phyloP scores from a whole-genome alignment of 192 early-diverging fungal species.

The Backusella morwellensis region DNA sequence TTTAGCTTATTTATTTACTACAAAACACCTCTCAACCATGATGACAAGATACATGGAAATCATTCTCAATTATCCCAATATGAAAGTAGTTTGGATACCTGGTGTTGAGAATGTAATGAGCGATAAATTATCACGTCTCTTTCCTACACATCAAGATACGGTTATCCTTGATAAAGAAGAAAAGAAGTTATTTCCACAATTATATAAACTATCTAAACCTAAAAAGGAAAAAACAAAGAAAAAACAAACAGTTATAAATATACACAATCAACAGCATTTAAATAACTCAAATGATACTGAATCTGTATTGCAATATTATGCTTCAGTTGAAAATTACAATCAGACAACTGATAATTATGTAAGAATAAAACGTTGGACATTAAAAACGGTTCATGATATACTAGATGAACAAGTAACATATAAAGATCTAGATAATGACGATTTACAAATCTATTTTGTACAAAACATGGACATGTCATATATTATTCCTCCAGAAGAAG shows the following conservation, averaged over 20 bases:
- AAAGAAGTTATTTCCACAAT: background rate
- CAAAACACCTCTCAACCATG: background rate
- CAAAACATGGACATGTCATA: background rate
- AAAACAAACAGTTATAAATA: too few species aligned
- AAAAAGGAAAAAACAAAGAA: background rate
- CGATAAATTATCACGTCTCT: background rate
- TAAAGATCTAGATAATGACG: too few species aligned
- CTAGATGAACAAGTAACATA: too few species aligned
- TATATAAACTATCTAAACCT: background rate
- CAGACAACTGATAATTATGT: too few species aligned
- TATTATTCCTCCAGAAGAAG: background rate
- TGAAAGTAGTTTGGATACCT: background rate
- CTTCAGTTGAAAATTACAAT: too few species aligned
- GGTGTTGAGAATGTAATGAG: background rate
- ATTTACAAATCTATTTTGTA: background rate
- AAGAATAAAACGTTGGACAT: too few species aligned
- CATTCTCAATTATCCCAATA: background rate
- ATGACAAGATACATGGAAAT: background rate
- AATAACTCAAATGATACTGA: too few species aligned
- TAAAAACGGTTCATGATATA: too few species aligned
- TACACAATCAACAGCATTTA: too few species aligned
- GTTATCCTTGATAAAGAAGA: background rate
- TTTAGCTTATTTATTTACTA: background rate
- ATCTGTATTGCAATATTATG: too few species aligned
- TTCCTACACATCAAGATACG: background rate